These are phyloP conservation scores for Scheffersomyces quercinus DNA, from an alignment of 1,139 yeast genomes.

Conservation along the genomic window DNA sequence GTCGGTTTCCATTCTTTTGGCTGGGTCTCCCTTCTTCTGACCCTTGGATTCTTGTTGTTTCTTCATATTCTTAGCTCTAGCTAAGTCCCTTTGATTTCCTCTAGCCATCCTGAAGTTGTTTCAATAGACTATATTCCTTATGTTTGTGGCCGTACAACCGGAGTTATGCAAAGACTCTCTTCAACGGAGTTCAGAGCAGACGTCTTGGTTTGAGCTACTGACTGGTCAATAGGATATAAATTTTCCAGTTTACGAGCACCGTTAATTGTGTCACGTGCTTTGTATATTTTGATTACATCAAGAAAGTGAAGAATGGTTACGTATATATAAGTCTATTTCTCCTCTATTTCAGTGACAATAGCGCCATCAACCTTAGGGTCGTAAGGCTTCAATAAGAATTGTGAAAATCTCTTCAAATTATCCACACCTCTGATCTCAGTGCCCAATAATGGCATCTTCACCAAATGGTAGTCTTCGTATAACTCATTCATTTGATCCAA, in stretches of 20 bases:
- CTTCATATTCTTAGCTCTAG: constrained; percentile 84
- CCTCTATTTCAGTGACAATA: constrained; percentile 66
- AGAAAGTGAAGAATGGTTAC: neutral
- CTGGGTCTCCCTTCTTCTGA: constrained; percentile 82
- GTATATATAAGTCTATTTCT: constrained; percentile 27
- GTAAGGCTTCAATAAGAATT: constrained; percentile 67
- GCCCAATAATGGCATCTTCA: constrained; percentile 92
- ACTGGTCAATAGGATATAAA: neutral
- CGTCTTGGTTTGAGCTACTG: neutral
- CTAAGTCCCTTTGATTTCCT: constrained; percentile 95
- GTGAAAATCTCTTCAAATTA: constrained; percentile 75
- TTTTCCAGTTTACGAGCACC: neutral
- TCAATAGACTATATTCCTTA: too few relatives aligned
- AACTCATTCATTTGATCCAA: constrained; percentile 92
- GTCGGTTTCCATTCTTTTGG: constrained; percentile 79
- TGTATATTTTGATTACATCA: neutral
- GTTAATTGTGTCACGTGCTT: neutral
- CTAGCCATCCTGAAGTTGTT: constrained; percentile 62
- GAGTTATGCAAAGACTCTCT: too few relatives aligned
- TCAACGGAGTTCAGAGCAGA: too few relatives aligned
- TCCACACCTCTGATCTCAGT: constrained; percentile 91
- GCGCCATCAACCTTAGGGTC: constrained; percentile 63
- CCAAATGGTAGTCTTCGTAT: constrained; percentile 92
- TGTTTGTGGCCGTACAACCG: too few relatives aligned
- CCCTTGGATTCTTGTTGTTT: constrained; percentile 67